Percentiles rank a stretch among this genome's conserved stretches.
phyloP scores from a whole-genome alignment of 257 asterid species.

The Parsonsia alboflavescens region DNA sequence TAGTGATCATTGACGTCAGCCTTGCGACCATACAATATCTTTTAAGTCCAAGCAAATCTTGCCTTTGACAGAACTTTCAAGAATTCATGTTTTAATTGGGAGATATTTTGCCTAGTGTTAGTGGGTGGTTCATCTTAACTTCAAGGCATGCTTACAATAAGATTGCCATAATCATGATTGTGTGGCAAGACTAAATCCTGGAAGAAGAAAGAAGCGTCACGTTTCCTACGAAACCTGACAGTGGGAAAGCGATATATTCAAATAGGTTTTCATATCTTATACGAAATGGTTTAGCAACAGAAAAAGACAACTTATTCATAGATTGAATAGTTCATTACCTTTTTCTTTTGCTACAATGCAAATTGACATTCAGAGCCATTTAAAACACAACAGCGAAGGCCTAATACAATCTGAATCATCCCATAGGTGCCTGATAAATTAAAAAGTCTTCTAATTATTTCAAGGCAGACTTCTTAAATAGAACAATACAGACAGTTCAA shows the following conservation, averaged over 20 bases:
- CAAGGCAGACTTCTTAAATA: not conserved
- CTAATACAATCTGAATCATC: not conserved
- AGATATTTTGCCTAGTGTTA: not conserved
- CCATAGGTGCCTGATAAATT: not conserved
- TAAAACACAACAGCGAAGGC: not conserved
- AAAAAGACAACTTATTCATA: not conserved
- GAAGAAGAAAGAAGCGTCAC: slow-evolving; percentile 7
- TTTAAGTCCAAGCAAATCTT: slow-evolving; percentile 13
- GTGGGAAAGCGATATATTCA: slow-evolving; percentile 5
- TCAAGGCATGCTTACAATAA: slow-evolving; percentile 9
- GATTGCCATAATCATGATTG: slow-evolving; percentile 9
- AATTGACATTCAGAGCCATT: not conserved
- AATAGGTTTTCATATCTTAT: slow-evolving; percentile 7
- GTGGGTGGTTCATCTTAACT: slow-evolving; percentile 17
- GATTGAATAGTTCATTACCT: not conserved
- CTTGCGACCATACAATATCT: slow-evolving; percentile 12
- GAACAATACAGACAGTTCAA: not conserved
- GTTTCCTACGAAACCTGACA: not conserved
- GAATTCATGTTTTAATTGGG: slow-evolving; percentile 5
- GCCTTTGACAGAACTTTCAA: slow-evolving; percentile 6
- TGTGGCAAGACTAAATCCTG: slow-evolving; percentile 9
- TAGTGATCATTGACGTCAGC: slow-evolving; percentile 11
- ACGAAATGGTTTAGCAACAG: not conserved
- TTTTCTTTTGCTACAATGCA: not conserved
- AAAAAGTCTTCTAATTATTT: not conserved